Percentiles rank a stretch among this genome's conserved stretches.
Evolutionary conservation across 2,329 filamentous ascomycete species (phyloP).

Genomic region (Drechslera avenae): DNA sequence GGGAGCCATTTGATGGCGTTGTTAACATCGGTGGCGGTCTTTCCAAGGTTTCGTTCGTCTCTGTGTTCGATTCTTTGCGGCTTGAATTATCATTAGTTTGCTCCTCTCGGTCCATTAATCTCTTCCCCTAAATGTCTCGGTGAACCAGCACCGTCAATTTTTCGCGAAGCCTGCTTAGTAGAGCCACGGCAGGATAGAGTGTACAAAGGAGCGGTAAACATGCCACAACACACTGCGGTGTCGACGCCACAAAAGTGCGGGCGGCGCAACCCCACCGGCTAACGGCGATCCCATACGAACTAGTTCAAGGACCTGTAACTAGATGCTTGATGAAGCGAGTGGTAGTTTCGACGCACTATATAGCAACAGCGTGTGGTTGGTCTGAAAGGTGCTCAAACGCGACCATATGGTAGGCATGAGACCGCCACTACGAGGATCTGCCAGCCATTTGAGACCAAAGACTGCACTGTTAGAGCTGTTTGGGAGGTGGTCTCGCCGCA

Average conservation of each 20-base stretch:
- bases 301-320: not conserved
- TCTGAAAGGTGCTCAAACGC: not conserved
- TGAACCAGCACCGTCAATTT: constrained; percentile 8
- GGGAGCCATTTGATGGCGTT: not conserved
- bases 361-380: constrained; percentile 7
- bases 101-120: not conserved
- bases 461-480: constrained; percentile 2
- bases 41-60: not conserved
- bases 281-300: constrained; percentile 5
- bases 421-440: constrained; percentile 1
- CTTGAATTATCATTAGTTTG: not conserved
- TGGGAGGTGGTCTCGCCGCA: constrained; percentile 1
- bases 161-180: constrained; percentile 4
- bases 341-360: constrained; percentile 8
- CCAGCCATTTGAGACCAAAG: constrained; percentile 1
- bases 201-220: constrained; percentile 3
- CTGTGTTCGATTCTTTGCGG: not conserved
- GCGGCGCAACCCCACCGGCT: constrained; percentile 2
- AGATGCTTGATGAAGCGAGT: constrained; percentile 5
- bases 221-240: not conserved
- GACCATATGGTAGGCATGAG: constrained; percentile 5
- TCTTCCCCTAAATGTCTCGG: not conserved
- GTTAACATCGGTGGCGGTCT: not conserved
- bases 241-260: not conserved
- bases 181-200: constrained; percentile 6